Evolutionary conservation across 140 eudicot genomes (phyloP).

Genomic region (Bidens hawaiensis): DNA sequence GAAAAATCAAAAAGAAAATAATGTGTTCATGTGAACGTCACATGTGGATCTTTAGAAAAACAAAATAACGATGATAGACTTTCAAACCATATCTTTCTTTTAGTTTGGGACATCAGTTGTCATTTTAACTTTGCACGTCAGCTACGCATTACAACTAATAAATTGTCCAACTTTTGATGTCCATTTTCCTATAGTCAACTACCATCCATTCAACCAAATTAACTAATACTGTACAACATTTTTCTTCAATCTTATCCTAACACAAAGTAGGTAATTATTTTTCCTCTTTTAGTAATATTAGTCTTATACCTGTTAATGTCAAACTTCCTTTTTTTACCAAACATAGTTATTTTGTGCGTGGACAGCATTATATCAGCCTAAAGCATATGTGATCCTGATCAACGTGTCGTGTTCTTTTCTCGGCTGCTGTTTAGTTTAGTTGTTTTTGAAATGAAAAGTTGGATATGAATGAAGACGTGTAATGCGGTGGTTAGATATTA

Average conservation of each 20-base stretch:
- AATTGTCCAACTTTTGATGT: slow-evolving; percentile 15
- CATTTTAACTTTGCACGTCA: slow-evolving; percentile 38
- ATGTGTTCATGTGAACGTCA: neutral
- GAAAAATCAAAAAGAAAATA: neutral
- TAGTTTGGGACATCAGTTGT: slow-evolving; percentile 17
- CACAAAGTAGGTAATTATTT: slow-evolving; percentile 4
- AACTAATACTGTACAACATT: slow-evolving; percentile 16
- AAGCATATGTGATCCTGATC: slow-evolving; percentile 1
- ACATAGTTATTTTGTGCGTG: neutral
- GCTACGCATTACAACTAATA: slow-evolving; percentile 20
- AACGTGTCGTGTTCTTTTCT: neutral
- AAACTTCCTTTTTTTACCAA: slow-evolving; percentile 3
- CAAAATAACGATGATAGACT: neutral
- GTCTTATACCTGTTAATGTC: neutral
- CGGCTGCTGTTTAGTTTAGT: neutral
- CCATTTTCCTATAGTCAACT: slow-evolving; percentile 7
- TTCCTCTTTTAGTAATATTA: neutral
- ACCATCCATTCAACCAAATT: slow-evolving; percentile 1
- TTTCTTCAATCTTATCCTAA: slow-evolving; percentile 23
- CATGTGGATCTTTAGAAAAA: neutral
- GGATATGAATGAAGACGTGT: neutral
- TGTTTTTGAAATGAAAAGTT: neutral
- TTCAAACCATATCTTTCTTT: neutral
- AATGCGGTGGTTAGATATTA: neutral
- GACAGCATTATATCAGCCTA: slow-evolving; percentile 8